Evolutionary conservation across 192 early-diverging fungal genomes (phyloP).

Genomic region (Phlyctochytrium bullatum): DNA sequence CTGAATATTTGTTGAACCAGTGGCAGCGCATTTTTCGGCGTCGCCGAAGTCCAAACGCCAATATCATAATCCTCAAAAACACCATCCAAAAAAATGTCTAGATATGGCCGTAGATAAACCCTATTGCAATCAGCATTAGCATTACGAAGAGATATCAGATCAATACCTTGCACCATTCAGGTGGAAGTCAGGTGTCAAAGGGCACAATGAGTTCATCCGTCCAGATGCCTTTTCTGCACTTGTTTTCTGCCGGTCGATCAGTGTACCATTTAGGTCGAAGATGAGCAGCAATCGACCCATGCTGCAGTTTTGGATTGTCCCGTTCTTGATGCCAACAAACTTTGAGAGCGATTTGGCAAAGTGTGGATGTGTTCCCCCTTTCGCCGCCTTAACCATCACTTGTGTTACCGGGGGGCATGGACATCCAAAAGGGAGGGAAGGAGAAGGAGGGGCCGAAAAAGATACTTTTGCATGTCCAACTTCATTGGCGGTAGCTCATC

Average conservation of each 20-base stretch:
- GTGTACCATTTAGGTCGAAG: constrained; percentile 45
- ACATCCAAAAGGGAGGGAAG: too few species aligned
- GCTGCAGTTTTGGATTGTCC: neutral
- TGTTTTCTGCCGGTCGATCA: constrained; percentile 31
- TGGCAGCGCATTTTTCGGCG: constrained; percentile 30
- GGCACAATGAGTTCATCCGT: constrained; percentile 29
- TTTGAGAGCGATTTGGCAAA: too few species aligned
- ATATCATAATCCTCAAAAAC: constrained; percentile 35
- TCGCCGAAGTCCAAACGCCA: constrained; percentile 45
- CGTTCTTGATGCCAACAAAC: neutral
- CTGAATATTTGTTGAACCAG: constrained; percentile 33
- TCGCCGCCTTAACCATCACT: too few species aligned
- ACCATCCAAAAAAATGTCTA: constrained; percentile 36
- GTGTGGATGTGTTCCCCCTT: neutral
- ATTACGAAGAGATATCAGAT: neutral
- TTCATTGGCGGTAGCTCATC: too few species aligned
- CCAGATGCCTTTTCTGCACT: constrained; percentile 18
- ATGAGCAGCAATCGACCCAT: constrained; percentile 31
- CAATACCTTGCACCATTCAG: constrained; percentile 22
- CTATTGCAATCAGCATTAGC: constrained; percentile 18
- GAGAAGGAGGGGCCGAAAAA: too few species aligned
- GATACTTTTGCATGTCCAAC: too few species aligned
- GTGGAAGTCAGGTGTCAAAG: constrained; percentile 24
- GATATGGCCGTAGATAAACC: constrained; percentile 36
- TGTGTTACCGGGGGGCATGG: too few species aligned